Base-by-base conservation (phyloP, 108 stramenopile species). In the Nannochloropsis oceanica region DNA sequence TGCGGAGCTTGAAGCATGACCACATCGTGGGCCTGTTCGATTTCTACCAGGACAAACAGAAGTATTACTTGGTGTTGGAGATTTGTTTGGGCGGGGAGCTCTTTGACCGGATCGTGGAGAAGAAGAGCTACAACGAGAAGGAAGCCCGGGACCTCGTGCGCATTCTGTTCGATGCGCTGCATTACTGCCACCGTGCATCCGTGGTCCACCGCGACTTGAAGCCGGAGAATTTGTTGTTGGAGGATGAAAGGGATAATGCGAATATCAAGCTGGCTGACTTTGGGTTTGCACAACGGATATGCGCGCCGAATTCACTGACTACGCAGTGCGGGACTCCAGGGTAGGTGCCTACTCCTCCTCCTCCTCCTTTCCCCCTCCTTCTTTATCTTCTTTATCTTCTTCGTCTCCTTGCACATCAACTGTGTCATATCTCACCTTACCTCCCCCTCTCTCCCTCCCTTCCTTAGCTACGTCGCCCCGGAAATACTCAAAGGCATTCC, bases 211-310 rank as follows among this genome's bases (percentile, higher is more conserved):
- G 95, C 0, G 96, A 97, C 84, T 73, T 89, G 26, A 95, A 93
- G 91, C 96, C 96, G 14, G 97, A 97, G 91, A 98, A 98, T 91
- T 90, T 98, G 22, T 89, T 98, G 84, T 91, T 97, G 79, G 84
- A 91, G 84, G 92, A 91, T 84, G 91, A 87, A 79, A 83, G 91
- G 27, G 95, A 97, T 82, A 96, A 98, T 86, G 93, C 94, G 18
- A 81, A 89, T 1, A 93, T 99, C 81, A 99, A 99, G 91, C 93
- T 99, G 87, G 96, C 96, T 12, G 98, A 99, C 90, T 99, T 99
- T 91, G 98, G 98, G 27, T 96, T 98, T 85, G 96, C 97, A 24
- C 94, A 96, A 89, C 87, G 90, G 80, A 88, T 90, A 27, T 89
- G 90, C 73, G 44, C 85, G 82, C 89, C 91, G 46, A 94, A 89